Conservation (phyloP, 768 basidiomycete species). For the Boletus fagicola region DNA sequence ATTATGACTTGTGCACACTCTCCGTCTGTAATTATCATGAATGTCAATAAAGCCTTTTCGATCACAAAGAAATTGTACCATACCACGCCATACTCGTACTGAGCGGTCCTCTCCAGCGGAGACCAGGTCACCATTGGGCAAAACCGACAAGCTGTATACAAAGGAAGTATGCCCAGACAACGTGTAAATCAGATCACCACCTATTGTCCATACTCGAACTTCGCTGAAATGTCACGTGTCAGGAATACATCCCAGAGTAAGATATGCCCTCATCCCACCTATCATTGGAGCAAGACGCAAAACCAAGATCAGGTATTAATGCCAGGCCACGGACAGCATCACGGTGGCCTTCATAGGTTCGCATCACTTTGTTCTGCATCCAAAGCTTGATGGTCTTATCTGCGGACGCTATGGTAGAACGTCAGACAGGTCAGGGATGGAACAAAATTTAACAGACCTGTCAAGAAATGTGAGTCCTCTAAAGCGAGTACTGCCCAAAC, state of each 20-base stretch:
- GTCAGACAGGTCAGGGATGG: constrained; percentile 5
- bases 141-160: constrained; percentile 83
- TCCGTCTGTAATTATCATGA: constrained; percentile 53
- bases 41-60: constrained; percentile 2
- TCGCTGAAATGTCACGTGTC: constrained; percentile 50
- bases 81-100: constrained; percentile 88
- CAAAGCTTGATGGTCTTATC: constrained; percentile 94
- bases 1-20: constrained; percentile 86
- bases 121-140: constrained; percentile 80
- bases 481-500: constrained; percentile 92
- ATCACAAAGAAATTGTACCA: constrained; percentile 21
- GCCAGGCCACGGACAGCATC: constrained; percentile 90
- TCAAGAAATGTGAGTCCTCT: constrained; percentile 73
- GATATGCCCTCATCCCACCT: constrained; percentile 46
- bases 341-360: constrained; percentile 81
- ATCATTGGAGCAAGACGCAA: constrained; percentile 95
- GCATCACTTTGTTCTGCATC: constrained; percentile 69
- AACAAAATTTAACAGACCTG: constrained; percentile 51
- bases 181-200: constrained; percentile 70
- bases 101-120: constrained; percentile 95
- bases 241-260: neutral
- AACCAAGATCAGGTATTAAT: constrained; percentile 80
- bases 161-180: constrained; percentile 97
- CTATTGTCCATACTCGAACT: constrained; percentile 89
- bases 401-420: constrained; percentile 68